These are phyloP conservation scores for Torulaspora gathmanii DNA, from an alignment of 805 yeast species.

Conservation along the genomic window DNA sequence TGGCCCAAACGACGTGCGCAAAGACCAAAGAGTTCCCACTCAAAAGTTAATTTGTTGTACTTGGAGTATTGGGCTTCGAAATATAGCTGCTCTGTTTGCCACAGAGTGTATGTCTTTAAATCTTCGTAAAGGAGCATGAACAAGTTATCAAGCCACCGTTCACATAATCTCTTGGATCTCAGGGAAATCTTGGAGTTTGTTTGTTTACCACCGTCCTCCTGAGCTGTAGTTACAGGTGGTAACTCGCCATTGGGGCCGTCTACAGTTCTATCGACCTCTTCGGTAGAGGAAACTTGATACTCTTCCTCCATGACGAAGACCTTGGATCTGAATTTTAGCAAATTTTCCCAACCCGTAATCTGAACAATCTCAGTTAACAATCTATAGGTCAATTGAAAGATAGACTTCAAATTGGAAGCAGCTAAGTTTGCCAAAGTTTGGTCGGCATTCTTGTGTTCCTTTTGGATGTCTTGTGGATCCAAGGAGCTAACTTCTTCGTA, in stretches of 20 bases:
- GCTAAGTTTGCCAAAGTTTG: slow-evolving; percentile 59
- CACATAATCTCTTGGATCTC: slow-evolving; percentile 63
- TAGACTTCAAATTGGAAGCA: slow-evolving; percentile 60
- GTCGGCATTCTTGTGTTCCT: slow-evolving; percentile 63
- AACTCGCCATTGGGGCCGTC: slow-evolving; percentile 1
- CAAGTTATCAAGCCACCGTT: slow-evolving; percentile 72
- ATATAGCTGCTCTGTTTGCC: slow-evolving; percentile 89
- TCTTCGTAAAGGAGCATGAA: slow-evolving; percentile 71
- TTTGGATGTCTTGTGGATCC: slow-evolving; percentile 58
- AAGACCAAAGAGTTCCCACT: slow-evolving; percentile 89
- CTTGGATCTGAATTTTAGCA: slow-evolving; percentile 53
- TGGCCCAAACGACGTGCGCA: slow-evolving; percentile 84
- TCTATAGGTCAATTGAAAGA: slow-evolving; percentile 54
- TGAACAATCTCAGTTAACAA: slow-evolving; percentile 62
- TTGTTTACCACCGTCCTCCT: slow-evolving; percentile 11
- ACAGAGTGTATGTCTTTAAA: slow-evolving; percentile 76
- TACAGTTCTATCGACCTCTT: slow-evolving; percentile 17
- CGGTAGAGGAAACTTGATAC: slow-evolving; percentile 36
- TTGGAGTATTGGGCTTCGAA: slow-evolving; percentile 82
- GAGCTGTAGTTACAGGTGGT: background rate
- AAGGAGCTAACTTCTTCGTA: slow-evolving; percentile 63
- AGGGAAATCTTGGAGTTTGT: slow-evolving; percentile 39
- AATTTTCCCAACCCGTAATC: slow-evolving; percentile 66
- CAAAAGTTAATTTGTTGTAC: slow-evolving; percentile 71
- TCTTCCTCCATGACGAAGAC: slow-evolving; percentile 69